Evolutionary conservation across 768 basidiomycete genomes (phyloP), one percentile per base, ranked within the genome.

Genomic region (Lentinula boryana): DNA sequence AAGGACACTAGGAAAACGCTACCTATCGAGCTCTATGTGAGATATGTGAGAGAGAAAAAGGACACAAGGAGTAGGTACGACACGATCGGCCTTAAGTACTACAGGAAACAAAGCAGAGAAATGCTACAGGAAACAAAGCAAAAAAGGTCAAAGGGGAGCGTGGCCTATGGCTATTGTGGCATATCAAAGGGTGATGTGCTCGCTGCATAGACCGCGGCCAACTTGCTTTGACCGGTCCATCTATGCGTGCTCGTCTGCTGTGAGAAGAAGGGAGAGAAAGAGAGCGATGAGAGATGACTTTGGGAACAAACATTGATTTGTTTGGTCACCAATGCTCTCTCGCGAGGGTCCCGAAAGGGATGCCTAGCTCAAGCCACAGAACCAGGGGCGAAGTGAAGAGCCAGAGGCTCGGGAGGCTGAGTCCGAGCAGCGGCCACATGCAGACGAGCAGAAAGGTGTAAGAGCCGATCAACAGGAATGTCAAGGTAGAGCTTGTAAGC

Each of bases 401-500:
- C 44, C 54, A 21, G 41, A 33, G 46, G 18, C n/a, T 12, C 62
- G 60, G n/a, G n/a, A n/a, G n/a, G n/a, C n/a, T n/a, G n/a, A n/a
- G n/a, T 18, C 21, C 15, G 50, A 35, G 43, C 41, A 62, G 49
- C 35, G 55, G 60, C 56, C 68, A 64, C 32, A 65, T 74, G 74
- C 40, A 76, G 70, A 61, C 62, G 65, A 48, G 70, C 63, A 38
- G 73, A 74, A 21, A 76, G 66, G 33, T 67, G 63, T 16, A 75
- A 68, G 40, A 74, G 52, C 0, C 67, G 64, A 10, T 67, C 60
- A 2, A 31, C 27, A 1, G 66, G 62, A 5, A 65, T 55, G 15
- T 77, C 74, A 31, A 76, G 68, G 66, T 77, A 77, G 12, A 76
- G 69, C 52, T 73, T 74, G 69, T 75, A 76, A 12, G 71, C 67